Conservation (phyloP, 768 basidiomycete genomes). For the Rhizopogon roseolus region DNA sequence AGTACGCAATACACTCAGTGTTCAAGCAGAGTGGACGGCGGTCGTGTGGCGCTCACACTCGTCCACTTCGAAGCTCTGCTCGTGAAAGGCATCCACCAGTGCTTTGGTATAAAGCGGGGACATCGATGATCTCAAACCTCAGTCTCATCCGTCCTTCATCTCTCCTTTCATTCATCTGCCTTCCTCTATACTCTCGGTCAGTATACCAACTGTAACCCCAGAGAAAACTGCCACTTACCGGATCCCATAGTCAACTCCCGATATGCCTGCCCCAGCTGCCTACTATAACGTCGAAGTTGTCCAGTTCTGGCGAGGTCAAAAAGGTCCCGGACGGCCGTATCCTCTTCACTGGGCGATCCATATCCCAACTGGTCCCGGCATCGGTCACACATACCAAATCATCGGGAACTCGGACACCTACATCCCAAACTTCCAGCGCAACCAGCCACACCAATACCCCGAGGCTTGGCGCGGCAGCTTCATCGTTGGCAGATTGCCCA, state of each 20-base stretch:
- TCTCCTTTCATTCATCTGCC: not conserved
- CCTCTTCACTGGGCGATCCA: conserved; percentile 27
- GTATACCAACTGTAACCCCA: conserved; percentile 15
- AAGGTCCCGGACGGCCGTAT: conserved; percentile 9
- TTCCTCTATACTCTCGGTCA: not conserved
- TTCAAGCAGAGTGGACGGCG: not conserved
- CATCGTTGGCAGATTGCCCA: conserved; percentile 17
- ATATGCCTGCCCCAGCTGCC: conserved; percentile 13
- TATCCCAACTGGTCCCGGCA: conserved; percentile 14
- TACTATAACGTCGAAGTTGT: conserved; percentile 20
- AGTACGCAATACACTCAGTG: not conserved
- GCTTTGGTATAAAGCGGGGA: not conserved
- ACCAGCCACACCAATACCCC: conserved; percentile 3
- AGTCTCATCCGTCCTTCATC: not conserved
- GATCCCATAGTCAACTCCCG: not conserved
- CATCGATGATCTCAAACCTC: not conserved
- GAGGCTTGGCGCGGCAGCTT: conserved; percentile 21
- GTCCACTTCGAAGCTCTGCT: not conserved
- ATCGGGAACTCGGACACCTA: conserved; percentile 19
- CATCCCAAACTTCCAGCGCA: conserved; percentile 8
- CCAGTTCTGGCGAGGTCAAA: conserved; percentile 24
- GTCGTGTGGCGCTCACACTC: not conserved
- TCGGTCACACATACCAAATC: conserved; percentile 24
- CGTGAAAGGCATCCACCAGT: not conserved
- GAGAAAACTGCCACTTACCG: not conserved